Conservation (phyloP, 2,329 filamentous ascomycete species). For the Metarhizium robertsii region DNA sequence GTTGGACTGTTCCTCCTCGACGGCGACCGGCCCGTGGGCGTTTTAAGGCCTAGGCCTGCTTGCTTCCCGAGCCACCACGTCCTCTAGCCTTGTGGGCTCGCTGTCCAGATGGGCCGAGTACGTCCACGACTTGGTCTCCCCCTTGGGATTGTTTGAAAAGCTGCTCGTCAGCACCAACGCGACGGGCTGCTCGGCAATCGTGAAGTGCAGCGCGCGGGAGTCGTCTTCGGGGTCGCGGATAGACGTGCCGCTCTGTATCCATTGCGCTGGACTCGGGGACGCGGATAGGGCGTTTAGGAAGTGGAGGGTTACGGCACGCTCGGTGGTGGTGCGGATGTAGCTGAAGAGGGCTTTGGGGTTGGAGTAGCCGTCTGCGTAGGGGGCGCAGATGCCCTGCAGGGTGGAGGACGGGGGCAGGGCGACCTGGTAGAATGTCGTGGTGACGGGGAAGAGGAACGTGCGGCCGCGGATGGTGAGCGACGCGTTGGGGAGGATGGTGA, state of each 20-base stretch:
- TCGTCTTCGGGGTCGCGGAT: conserved; percentile 20
- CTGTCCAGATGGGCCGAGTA: neutral
- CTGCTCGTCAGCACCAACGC: neutral
- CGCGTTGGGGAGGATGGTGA: conserved; percentile 34
- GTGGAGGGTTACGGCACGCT: conserved; percentile 29
- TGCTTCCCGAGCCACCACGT: neutral
- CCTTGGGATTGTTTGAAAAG: neutral
- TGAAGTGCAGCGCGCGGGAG: conserved; percentile 22
- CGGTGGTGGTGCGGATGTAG: conserved; percentile 35
- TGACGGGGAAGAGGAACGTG: conserved; percentile 33
- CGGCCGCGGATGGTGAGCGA: conserved; percentile 34
- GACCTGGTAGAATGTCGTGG: conserved; percentile 35
- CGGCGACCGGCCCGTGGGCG: neutral
- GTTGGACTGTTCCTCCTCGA: too few species aligned
- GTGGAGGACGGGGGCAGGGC: conserved; percentile 26
- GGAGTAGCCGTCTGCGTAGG: conserved; percentile 34
- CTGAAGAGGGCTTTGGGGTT: conserved; percentile 32
- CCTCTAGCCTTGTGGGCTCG: neutral
- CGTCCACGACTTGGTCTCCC: neutral
- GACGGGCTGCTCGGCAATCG: neutral
- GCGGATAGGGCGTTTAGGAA: conserved; percentile 14
- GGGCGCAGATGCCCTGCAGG: conserved; percentile 31
- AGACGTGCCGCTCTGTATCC: conserved; percentile 21
- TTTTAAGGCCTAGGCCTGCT: neutral
- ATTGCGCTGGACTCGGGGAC: conserved; percentile 14